These are phyloP conservation scores for Apiospora malaysiana DNA, from an alignment of 2,329 filamentous ascomycete genomes.

Conservation along the genomic window DNA sequence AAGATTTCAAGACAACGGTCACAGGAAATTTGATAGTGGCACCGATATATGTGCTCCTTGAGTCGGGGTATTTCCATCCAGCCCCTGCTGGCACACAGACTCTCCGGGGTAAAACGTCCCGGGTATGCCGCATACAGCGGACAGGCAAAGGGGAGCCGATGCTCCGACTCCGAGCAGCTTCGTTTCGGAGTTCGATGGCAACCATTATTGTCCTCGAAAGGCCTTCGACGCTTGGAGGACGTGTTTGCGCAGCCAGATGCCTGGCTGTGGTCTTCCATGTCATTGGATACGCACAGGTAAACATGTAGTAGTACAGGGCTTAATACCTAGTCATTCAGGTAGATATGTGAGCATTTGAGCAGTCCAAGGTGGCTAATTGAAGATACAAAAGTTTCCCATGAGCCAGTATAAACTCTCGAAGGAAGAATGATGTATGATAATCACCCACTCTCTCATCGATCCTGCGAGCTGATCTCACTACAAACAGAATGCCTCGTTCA, in stretches of 20 bases:
- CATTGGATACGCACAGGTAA: not conserved
- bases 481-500: not conserved
- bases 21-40: not conserved
- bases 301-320: too few relatives aligned
- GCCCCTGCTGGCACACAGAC: not conserved
- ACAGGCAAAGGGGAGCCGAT: not conserved
- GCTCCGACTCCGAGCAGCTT: not conserved
- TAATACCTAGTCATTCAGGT: not conserved
- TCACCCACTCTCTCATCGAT: too few relatives aligned
- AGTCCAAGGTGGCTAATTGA: not conserved
- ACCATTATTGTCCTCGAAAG: not conserved
- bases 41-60: constrained; percentile 18
- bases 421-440: too few relatives aligned
- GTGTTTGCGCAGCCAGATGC: not conserved
- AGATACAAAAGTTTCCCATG: too few relatives aligned
- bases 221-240: not conserved
- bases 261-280: not conserved
- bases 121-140: not conserved
- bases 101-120: not conserved
- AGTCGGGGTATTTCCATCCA: constrained; percentile 17
- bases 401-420: too few relatives aligned
- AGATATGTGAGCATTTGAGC: not conserved
- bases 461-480: not conserved
- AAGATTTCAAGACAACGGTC: constrained; percentile 9
- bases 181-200: not conserved